Evolutionary conservation across 441 rosid species (phyloP).

Genomic region (Jatropha multifida): DNA sequence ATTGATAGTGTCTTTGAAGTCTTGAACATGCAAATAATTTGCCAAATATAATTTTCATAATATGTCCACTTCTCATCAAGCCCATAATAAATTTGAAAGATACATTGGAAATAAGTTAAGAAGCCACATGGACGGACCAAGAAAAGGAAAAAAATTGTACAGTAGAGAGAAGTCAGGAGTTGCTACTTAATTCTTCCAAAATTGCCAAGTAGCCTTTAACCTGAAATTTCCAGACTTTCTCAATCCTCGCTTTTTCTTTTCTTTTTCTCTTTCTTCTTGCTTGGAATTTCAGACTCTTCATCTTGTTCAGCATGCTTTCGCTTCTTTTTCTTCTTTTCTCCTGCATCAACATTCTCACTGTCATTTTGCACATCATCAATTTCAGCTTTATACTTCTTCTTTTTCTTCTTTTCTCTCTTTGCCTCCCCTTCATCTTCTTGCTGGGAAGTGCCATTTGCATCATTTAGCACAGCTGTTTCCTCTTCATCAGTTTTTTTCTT

Average conservation of each 20-base stretch:
- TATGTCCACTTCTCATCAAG: background rate
- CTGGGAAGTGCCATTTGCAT: conserved; percentile 29
- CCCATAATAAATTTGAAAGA: background rate
- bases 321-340: conserved; percentile 57
- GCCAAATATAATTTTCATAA: conserved; percentile 8
- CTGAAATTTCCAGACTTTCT: conserved; percentile 11
- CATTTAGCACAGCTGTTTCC: conserved; percentile 20
- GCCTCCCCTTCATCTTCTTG: conserved; percentile 30
- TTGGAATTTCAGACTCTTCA: conserved; percentile 40
- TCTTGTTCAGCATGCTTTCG: conserved; percentile 56
- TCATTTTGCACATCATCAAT: conserved; percentile 23
- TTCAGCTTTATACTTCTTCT: conserved; percentile 43
- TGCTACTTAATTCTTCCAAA: conserved; percentile 26
- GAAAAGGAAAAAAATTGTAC: conserved; percentile 21
- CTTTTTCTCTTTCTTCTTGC: conserved; percentile 57
- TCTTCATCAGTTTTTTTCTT: conserved; percentile 40
- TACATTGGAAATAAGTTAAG: conserved; percentile 3
- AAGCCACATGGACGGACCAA: background rate
- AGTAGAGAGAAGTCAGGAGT: background rate
- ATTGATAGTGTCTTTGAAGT: no score
- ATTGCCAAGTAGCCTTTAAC: conserved; percentile 20
- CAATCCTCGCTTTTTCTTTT: conserved; percentile 39
- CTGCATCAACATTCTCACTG: conserved; percentile 24
- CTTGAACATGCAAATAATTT: background rate
- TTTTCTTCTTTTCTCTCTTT: conserved; percentile 55